Evolutionary conservation across 495 filamentous ascomycete species (phyloP), one percentile per base, ranked within the genome.

Genomic region (Hamigera avellanea): DNA sequence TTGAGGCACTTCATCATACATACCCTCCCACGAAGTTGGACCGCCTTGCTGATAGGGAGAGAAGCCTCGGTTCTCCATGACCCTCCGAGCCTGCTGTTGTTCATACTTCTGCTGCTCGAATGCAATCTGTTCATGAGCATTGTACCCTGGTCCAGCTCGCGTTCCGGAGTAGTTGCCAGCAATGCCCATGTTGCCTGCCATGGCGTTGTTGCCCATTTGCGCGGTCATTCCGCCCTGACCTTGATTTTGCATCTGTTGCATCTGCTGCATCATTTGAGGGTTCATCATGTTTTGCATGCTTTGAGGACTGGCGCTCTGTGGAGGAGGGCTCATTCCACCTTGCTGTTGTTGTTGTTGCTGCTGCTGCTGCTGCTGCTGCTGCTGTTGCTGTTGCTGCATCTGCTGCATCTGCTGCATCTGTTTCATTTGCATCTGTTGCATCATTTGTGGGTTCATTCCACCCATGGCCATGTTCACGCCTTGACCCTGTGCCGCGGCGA

Each of bases 1-100:
- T 49, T 88, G 86, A 15, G 93, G 93, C 1, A 94, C 86, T 54
- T 95, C 91, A 54, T 98, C 91, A 56, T 98, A 98, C 91, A 98
- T 98, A 37, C 91, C 91, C 57, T 98, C 91, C 89, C 91, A 96
- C 15, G 80, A 86, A 15, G 83, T 88, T 16, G 81, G 80, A 3
- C 69, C 70, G 26, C 71, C 73, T 46, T 72, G 58, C 51, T 73
- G 61, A 32, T 66, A 69, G 6, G 65, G 67, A 30, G 63, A 66
- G 39, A 58, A 69, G 7, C 53, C 65, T 14, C 67, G 64, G 39
- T 52, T 62, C 10, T 67, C 61, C 50, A 62, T 53, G 2, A 43
- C 54, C 10, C 60, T 56, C 35, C 61, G 70, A 34, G 66, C 72
- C 51, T 81, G 76, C 54, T 83, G 83, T 39, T 78, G 78, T 39